Percentiles rank a stretch among this genome's conserved stretches.
These are phyloP conservation scores for Beauveria bassiana DNA, from an alignment of 2,329 filamentous ascomycete genomes.

Conservation along the genomic window DNA sequence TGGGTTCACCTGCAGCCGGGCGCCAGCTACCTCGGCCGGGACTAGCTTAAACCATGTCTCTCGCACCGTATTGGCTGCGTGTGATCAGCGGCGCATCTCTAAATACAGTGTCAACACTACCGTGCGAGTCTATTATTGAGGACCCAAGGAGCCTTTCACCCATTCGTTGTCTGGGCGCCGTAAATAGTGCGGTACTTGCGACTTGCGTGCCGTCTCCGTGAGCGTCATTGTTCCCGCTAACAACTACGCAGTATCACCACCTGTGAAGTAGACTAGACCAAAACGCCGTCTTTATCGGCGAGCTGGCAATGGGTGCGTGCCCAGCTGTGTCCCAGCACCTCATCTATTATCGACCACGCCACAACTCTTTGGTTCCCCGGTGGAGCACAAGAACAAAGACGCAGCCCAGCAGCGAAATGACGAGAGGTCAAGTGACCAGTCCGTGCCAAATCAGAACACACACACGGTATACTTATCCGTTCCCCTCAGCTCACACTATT, in stretches of 20 bases:
- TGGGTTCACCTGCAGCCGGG: slow-evolving; percentile 3
- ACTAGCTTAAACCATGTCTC: slow-evolving; percentile 10
- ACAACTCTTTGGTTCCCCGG: neutral
- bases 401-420: slow-evolving; percentile 11
- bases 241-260: neutral
- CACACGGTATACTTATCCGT: slow-evolving; percentile 1
- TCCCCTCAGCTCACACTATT: neutral
- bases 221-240: neutral
- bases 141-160: neutral
- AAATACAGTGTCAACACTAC: neutral
- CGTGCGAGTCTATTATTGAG: neutral
- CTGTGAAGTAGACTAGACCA: too few relatives aligned
- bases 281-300: neutral
- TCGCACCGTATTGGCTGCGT: slow-evolving; percentile 2
- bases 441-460: neutral
- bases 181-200: neutral
- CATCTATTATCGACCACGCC: neutral
- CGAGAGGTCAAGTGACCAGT: slow-evolving; percentile 12
- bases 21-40: slow-evolving; percentile 2
- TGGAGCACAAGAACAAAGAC: neutral
- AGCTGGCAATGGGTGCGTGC: neutral
- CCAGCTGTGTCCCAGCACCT: neutral
- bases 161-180: neutral
- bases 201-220: neutral
- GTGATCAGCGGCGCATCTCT: neutral